A percentile compares a stretch with the other conserved stretches of the same genome.
Conservation (phyloP, 176 grass and related monocot genomes). For the Carex cristatella region DNA sequence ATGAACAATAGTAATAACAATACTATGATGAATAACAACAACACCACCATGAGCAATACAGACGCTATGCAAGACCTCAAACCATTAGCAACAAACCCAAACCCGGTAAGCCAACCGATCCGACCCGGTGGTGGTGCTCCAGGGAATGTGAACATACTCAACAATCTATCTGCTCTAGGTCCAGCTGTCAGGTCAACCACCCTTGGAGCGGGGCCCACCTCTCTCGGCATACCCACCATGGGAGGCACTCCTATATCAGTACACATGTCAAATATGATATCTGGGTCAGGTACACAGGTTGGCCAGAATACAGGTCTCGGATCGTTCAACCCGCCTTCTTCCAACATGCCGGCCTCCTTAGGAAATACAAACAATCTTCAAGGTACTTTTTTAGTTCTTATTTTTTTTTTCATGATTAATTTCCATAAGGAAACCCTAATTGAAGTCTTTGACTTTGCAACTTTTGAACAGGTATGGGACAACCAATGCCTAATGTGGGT, state of each 20-base stretch:
- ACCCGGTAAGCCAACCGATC: conserved; percentile 48
- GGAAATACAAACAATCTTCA: conserved; percentile 31
- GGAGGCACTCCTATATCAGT: conserved; percentile 69
- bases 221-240: conserved; percentile 64
- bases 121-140: conserved; percentile 50
- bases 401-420: conserved; percentile 1
- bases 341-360: conserved; percentile 63
- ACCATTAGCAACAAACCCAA: conserved; percentile 47
- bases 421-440: neutral
- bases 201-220: conserved; percentile 42
- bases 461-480: conserved; percentile 41
- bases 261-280: conserved; percentile 94
- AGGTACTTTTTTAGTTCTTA: neutral
- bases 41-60: neutral
- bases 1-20: conserved; percentile 41
- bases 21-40: conserved; percentile 12
- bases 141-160: conserved; percentile 75
- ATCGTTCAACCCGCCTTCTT: conserved; percentile 28
- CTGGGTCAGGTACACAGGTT: conserved; percentile 36
- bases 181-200: conserved; percentile 50
- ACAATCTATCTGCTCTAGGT: conserved; percentile 64
- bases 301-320: neutral
- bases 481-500: conserved; percentile 47
- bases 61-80: conserved; percentile 61
- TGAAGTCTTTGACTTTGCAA: neutral